Percentiles rank a stretch among this genome's conserved stretches.
These are phyloP conservation scores for Lumnitzera littorea DNA, from an alignment of 345 rosid species.

Conservation along the genomic window DNA sequence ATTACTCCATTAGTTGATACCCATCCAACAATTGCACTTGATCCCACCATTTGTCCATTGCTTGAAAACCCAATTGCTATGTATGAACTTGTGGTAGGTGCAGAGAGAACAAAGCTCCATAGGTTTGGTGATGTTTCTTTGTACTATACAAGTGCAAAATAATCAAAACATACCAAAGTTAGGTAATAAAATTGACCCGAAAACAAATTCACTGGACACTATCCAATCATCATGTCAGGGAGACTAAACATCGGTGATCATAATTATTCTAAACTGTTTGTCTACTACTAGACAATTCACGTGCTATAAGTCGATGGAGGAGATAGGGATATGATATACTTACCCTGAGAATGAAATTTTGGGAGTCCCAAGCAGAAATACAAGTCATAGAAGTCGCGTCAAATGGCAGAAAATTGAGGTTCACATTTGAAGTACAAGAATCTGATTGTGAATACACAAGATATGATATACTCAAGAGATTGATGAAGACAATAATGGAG, in stretches of 20 bases:
- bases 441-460: slow-evolving; percentile 14
- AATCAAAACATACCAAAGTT: neutral
- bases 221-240: neutral
- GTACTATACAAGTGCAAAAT: slow-evolving; percentile 30
- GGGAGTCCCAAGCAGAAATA: slow-evolving; percentile 33
- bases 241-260: neutral
- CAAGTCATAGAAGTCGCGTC: slow-evolving; percentile 42
- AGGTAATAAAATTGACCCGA: too few relatives aligned
- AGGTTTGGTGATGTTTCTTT: slow-evolving; percentile 17
- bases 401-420: slow-evolving; percentile 29
- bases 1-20: slow-evolving; percentile 24
- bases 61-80: slow-evolving; percentile 72
- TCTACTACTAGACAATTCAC: neutral
- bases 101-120: slow-evolving; percentile 82
- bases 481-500: neutral
- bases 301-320: neutral
- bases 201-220: neutral
- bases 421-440: slow-evolving; percentile 28
- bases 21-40: slow-evolving; percentile 85
- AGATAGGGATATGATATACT: slow-evolving; percentile 9
- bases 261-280: neutral
- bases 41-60: slow-evolving; percentile 53
- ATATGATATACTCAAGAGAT: neutral
- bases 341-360: slow-evolving; percentile 61
- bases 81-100: slow-evolving; percentile 34